Percentiles rank a stretch among this genome's conserved stretches.
phyloP scores from a whole-genome alignment of 176 grass and related monocot genomes.

The Eleusine indica region DNA sequence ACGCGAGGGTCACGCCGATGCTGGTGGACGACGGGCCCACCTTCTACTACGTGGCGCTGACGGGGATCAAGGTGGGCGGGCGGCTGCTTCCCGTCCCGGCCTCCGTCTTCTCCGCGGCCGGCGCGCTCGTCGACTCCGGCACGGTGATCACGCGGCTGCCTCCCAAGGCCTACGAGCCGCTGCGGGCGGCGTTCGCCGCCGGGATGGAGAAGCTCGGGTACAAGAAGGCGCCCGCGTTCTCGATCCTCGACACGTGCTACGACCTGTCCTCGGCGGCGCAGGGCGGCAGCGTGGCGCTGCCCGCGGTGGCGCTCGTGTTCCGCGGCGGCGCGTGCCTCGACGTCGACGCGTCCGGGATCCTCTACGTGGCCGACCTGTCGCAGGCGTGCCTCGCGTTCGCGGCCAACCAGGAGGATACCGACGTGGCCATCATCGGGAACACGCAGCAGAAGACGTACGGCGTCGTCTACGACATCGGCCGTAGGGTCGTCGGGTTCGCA shows the following conservation, averaged over 20 bases:
- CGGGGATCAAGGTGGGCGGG: constrained; percentile 60
- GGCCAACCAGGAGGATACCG: constrained; percentile 36
- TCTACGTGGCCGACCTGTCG: constrained; percentile 48
- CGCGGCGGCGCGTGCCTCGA: constrained; percentile 45
- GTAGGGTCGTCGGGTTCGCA: constrained; percentile 60
- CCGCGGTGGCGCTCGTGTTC: constrained; percentile 59
- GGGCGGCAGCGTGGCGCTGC: constrained; percentile 34
- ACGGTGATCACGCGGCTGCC: constrained; percentile 89
- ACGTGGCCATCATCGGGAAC: constrained; percentile 63
- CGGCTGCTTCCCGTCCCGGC: constrained; percentile 29
- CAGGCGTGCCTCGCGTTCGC: constrained; percentile 79
- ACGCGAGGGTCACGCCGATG: constrained; percentile 67
- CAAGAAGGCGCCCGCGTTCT: constrained; percentile 38
- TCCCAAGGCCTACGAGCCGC: constrained; percentile 57
- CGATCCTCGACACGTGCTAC: constrained; percentile 68
- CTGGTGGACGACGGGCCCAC: constrained; percentile 47
- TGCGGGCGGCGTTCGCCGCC: constrained; percentile 50
- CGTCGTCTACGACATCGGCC: constrained; percentile 67
- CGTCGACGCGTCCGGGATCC: constrained; percentile 58
- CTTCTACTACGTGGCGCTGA: constrained; percentile 74
- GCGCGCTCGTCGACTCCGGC: constrained; percentile 80
- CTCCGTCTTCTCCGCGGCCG: constrained; percentile 51
- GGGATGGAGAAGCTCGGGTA: constrained; percentile 47
- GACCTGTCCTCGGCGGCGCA: constrained; percentile 32
- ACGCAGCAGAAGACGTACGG: constrained; percentile 75